Evolutionary conservation across 352 stramenopile genomes (phyloP), one percentile per base, ranked within the genome.

Genomic region (Phytophthora quininea): DNA sequence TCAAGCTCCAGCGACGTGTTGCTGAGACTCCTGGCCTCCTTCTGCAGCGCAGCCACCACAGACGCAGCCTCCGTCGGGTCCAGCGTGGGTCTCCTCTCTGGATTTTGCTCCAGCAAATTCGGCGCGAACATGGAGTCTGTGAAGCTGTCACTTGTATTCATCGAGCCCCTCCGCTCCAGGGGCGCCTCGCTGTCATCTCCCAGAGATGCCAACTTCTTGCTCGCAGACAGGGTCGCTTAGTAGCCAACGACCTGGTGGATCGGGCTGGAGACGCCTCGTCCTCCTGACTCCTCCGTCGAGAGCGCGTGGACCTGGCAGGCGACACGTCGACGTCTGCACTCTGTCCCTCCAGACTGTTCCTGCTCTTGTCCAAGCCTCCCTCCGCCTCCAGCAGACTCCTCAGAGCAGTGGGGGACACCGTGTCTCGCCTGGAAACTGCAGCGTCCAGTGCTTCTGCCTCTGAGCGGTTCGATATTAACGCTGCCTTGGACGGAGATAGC

Each of bases 101-200:
- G 52, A 5, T 72, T 63, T 19, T 67, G 49, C 30, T 78, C 64
- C 31, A 88, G 43, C 33, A 91, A 65, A 54, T 67, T 86, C 3
- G 74, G 67, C 9, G 77, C 79, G 43, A 87, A 86, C 70, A 88
- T 77, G 7, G 58, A 66, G 49, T 82, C 74, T 19, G 79, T 84
- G 54, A 88, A 89, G 66, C 76, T 85, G 61, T 88, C 82, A 30
- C 64, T 79, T 1, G 54, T 52, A 12, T 58, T 60, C 37, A 64
- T 64, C 7, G 42, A 68, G 35, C 32, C 51, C 38, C 67, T 67
- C 42, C 56, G 31, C 5, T 48, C 37, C 3, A 48, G 14, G 31
- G 35, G 24, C 3, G 9, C 6, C 1, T n/a, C 32, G 6, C 12
- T 52, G 24, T 4, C 35, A 33, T 32, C 29, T 35, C 54, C 65